Conservation (phyloP, 345 rosid genomes). For the Schrenkiella parvula region DNA sequence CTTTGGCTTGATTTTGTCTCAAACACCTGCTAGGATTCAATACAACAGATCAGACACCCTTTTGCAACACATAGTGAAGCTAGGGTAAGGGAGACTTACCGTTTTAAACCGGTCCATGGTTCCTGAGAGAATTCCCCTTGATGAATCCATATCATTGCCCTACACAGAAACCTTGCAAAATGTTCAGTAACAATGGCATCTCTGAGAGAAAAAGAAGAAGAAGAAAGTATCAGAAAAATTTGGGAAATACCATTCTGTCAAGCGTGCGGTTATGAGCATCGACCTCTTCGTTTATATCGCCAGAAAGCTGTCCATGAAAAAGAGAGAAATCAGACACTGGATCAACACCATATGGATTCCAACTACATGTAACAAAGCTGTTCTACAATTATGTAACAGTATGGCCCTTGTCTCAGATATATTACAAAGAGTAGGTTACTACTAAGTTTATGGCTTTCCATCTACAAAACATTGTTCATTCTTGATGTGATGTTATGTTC, state of each 20-base stretch:
- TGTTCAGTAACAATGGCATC: constrained; percentile 13
- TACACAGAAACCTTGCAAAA: constrained; percentile 30
- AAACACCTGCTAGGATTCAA: constrained; percentile 49
- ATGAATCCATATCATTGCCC: constrained; percentile 98
- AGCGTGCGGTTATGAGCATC: constrained; percentile 78
- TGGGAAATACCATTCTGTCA: constrained; percentile 68
- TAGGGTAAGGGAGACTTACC: constrained; percentile 38
- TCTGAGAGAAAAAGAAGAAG: neutral
- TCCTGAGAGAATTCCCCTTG: constrained; percentile 85
- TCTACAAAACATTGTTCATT: neutral
- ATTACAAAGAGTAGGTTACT: neutral
- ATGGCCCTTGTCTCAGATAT: neutral
- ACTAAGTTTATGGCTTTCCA: neutral
- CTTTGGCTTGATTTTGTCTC: constrained; percentile 92
- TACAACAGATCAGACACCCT: constrained; percentile 10
- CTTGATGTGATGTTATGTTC: neutral
- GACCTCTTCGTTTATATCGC: constrained; percentile 87
- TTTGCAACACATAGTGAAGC: neutral
- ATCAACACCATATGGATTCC: neutral
- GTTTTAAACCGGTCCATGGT: constrained; percentile 94
- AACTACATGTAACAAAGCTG: neutral
- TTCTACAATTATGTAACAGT: neutral
- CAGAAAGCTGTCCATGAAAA: constrained; percentile 57
- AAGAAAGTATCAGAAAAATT: neutral
- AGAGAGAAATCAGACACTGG: neutral